Base-by-base conservation (phyloP, 1,284 basidiomycete species). In the Tylopilus sp. region DNA sequence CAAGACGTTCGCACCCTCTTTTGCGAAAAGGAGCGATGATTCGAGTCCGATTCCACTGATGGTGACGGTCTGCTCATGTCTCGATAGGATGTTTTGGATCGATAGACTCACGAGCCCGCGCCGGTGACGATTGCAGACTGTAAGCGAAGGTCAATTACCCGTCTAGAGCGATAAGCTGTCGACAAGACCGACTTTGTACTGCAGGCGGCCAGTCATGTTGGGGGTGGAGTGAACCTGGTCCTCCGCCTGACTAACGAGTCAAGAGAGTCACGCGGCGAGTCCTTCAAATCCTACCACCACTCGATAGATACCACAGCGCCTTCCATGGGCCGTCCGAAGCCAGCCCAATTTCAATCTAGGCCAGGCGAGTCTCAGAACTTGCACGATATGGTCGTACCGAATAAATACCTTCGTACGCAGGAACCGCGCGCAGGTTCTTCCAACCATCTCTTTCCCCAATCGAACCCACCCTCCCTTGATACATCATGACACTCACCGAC, bases 1-100 rank as follows among this genome's bases (percentile, higher is more conserved):
- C 37, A 97, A 68, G 56, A 97, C 84, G 60, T 84, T 81, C 13
- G 92, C 92, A 40, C 95, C 95, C 68, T 98, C 95, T 50, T 82
- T 78, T 6, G 95, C 94, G 67, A 98, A 98, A 49, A 97, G 80
- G 54, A 97, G 76, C 18, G 92, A 85, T 1, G 92, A 88, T 73
- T 98, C 93, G 51, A 97, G 81, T 34, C 95, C 95, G 67, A 98
- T 97, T 12, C 95, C 96, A 53, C 89, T 91, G 65, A 28, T 28
- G 25, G 29, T 31, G 48, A 54, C 47, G 44, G 41, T 50, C 41
- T 51, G 41, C 42, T 25, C 19, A 13, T 37, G 51, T 44, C 12
- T 42, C n/a, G n/a, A 41, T 37, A 36, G 34, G 13, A 21, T 43
- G 16, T 15, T 40, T 30, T 18, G 28, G 21, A 41, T 33, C n/a